Evolutionary conservation across 179 eudicot genomes (phyloP).

Genomic region (Spinacia oleracea): DNA sequence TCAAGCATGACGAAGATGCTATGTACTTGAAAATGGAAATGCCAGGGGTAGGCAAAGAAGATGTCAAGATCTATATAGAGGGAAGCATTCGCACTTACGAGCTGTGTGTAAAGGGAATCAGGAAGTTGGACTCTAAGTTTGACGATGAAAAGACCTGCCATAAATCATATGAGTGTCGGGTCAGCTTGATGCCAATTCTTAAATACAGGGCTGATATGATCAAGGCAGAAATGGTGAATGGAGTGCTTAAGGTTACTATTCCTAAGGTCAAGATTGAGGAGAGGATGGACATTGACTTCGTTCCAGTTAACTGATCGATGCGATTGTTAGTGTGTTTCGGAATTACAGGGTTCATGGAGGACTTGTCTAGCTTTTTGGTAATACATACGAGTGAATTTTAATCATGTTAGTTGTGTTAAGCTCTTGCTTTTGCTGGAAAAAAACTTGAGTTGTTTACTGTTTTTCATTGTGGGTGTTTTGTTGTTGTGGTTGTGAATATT

Average conservation of each 20-base stretch:
- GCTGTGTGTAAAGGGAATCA: neutral
- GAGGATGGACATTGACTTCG: neutral
- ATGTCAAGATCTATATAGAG: neutral
- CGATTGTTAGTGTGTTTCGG: neutral
- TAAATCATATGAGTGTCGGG: neutral
- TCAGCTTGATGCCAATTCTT: neutral
- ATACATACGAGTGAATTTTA: neutral
- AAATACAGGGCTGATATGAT: neutral
- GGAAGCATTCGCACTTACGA: neutral
- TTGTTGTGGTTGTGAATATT: neutral
- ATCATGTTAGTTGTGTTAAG: neutral
- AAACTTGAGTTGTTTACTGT: neutral
- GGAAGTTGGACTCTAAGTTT: neutral
- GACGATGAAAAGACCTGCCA: neutral
- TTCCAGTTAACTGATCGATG: neutral
- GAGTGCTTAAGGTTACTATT: conserved; percentile 1
- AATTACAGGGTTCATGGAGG: neutral
- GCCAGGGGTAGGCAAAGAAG: neutral
- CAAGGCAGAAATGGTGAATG: neutral
- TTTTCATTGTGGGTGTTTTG: neutral
- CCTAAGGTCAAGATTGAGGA: neutral
- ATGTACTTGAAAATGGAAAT: neutral
- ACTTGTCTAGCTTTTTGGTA: neutral
- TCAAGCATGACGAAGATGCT: neutral
- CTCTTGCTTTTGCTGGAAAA: neutral